Evolutionary conservation across 1,284 basidiomycete genomes (phyloP).

Genomic region (Pseudozyma sp.): DNA sequence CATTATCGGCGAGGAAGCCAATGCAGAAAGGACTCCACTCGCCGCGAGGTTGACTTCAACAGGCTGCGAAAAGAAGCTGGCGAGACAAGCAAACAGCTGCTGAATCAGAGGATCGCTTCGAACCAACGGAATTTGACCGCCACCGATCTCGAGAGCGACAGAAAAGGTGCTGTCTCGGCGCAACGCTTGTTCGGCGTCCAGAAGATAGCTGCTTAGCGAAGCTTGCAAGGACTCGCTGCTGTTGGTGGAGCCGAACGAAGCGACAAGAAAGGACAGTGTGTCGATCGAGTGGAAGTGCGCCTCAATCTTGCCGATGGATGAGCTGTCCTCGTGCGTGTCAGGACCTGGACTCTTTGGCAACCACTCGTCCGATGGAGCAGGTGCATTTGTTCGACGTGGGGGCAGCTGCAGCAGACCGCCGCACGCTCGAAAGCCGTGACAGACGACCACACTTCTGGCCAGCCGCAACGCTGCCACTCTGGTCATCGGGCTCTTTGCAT

Average conservation of each 20-base stretch:
- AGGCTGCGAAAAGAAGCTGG: constrained; percentile 84
- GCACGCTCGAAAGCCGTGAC: constrained; percentile 50
- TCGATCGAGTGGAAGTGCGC: constrained; percentile 45
- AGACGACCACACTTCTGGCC: constrained; percentile 43
- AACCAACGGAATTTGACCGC: constrained; percentile 72
- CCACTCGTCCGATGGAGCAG: constrained; percentile 17
- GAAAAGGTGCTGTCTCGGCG: constrained; percentile 53
- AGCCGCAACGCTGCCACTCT: constrained; percentile 52
- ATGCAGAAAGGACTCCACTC: constrained; percentile 81
- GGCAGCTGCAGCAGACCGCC: constrained; percentile 32
- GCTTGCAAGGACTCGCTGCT: constrained; percentile 28
- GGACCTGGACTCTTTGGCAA: constrained; percentile 1
- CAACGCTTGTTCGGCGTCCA: constrained; percentile 77
- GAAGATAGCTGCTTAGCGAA: constrained; percentile 73
- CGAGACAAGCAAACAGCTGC: constrained; percentile 77
- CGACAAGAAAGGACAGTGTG: constrained; percentile 31
- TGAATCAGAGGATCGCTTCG: constrained; percentile 82
- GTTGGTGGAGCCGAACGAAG: constrained; percentile 14
- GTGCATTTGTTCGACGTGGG: constrained; percentile 9
- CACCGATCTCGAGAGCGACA: constrained; percentile 20
- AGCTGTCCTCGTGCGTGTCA: background rate
- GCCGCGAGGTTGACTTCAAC: constrained; percentile 89
- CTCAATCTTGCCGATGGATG: constrained; percentile 15
- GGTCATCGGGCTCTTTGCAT: constrained; percentile 24
- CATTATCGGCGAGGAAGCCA: constrained; percentile 84